phyloP scores from a whole-genome alignment of 1,284 basidiomycete genomes.

The Rhodofomes roseus region DNA sequence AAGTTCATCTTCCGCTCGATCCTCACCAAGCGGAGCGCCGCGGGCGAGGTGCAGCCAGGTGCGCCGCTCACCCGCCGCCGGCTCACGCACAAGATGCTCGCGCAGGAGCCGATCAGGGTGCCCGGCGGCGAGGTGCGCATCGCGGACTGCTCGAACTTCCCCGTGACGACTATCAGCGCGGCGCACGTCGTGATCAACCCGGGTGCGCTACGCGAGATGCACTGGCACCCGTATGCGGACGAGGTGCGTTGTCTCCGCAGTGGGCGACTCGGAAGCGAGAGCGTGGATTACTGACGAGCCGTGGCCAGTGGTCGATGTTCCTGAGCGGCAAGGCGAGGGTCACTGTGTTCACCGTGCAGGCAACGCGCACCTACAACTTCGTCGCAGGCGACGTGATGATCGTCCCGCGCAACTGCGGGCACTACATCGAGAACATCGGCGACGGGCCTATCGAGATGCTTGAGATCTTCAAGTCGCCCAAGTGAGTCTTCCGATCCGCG shows the following conservation, averaged over 20 bases:
- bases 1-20: conserved; percentile 9
- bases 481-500: conserved; percentile 24
- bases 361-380: conserved; percentile 8
- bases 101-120: conserved; percentile 5
- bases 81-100: conserved; percentile 9
- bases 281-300: background rate
- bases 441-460: conserved; percentile 53
- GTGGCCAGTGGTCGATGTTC: conserved; percentile 8
- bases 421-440: conserved; percentile 66
- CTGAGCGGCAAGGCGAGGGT: conserved; percentile 4
- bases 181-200: conserved; percentile 55
- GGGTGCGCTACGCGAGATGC: conserved; percentile 45
- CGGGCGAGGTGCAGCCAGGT: background rate
- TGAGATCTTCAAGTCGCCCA: conserved; percentile 54
- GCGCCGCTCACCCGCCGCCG: background rate
- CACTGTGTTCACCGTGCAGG: conserved; percentile 7
- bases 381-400: conserved; percentile 7
- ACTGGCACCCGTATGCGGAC: conserved; percentile 47
- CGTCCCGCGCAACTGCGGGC: conserved; percentile 30
- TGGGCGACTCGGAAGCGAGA: background rate
- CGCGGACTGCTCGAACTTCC: conserved; percentile 56
- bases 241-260: conserved; percentile 36
- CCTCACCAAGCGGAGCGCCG: background rate
- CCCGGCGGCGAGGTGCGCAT: conserved; percentile 56
- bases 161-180: conserved; percentile 47